A percentile compares a stretch with the other conserved stretches of the same genome.
Evolutionary conservation across 768 basidiomycete genomes (phyloP).

Genomic region (Leccinum uliginosum): DNA sequence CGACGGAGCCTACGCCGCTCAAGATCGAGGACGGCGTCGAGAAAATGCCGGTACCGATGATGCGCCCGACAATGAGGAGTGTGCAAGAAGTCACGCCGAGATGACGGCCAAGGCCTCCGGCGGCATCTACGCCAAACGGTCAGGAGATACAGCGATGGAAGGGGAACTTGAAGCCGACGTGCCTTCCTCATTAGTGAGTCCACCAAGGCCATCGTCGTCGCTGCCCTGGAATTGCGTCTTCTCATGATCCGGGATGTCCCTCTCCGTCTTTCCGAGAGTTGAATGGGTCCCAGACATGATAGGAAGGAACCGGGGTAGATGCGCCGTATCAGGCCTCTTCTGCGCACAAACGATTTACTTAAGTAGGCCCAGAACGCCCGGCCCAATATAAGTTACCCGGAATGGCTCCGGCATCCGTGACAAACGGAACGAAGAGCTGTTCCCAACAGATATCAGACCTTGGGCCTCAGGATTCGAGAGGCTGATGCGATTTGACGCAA

Average conservation of each 20-base stretch:
- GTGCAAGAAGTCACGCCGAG: slow-evolving; percentile 55
- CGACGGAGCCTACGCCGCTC: slow-evolving; percentile 50
- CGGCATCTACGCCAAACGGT: slow-evolving; percentile 34
- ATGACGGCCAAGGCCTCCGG: slow-evolving; percentile 56
- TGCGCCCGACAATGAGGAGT: slow-evolving; percentile 51
- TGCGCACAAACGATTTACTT: background rate
- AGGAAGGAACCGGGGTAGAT: background rate
- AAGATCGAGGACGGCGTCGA: slow-evolving; percentile 59
- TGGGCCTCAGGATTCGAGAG: background rate
- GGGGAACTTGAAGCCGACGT: background rate
- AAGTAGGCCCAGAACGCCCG: background rate
- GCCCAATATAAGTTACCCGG: too few species aligned
- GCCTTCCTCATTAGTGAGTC: slow-evolving; percentile 50
- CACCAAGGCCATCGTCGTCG: slow-evolving; percentile 35
- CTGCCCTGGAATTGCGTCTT: background rate
- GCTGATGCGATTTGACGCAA: background rate
- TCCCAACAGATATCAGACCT: too few species aligned
- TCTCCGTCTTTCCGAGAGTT: background rate
- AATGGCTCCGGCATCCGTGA: too few species aligned
- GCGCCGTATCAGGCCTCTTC: background rate
- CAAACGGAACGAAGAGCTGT: too few species aligned
- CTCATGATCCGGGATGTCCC: background rate
- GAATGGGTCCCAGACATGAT: slow-evolving; percentile 12
- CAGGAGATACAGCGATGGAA: background rate
- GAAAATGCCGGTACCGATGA: slow-evolving; percentile 65